Evolutionary conservation across 1,284 basidiomycete species (phyloP).

Genomic region (Paramarasmius palmivorus): DNA sequence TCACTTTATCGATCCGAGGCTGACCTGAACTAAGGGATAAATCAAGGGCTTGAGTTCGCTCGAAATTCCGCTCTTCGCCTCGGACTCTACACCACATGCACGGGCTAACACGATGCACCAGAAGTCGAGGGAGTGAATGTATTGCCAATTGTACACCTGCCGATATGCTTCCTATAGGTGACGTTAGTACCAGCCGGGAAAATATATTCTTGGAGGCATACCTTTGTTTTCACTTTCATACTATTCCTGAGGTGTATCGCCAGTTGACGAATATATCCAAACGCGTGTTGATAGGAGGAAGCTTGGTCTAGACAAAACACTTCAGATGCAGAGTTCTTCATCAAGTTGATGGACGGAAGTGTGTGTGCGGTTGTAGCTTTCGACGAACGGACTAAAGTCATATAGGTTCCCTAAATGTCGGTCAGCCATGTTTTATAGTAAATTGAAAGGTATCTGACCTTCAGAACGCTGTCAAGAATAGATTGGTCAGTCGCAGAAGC

Average conservation of each 20-base stretch:
- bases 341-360: conserved; percentile 91
- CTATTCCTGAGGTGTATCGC: conserved; percentile 92
- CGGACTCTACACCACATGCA: conserved; percentile 67
- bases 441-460: conserved; percentile 49
- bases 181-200: neutral
- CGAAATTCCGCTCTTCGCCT: conserved; percentile 54
- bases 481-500: conserved; percentile 81
- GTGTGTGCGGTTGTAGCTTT: conserved; percentile 87
- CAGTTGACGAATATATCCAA: conserved; percentile 95
- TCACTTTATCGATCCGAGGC: conserved; percentile 89
- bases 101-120: conserved; percentile 91
- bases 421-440: conserved; percentile 9
- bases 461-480: conserved; percentile 84
- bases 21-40: conserved; percentile 95
- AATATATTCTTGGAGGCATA: conserved; percentile 27
- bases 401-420: conserved; percentile 72
- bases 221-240: conserved; percentile 88
- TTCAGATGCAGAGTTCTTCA: conserved; percentile 98
- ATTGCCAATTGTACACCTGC: conserved; percentile 99
- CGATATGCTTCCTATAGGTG: conserved; percentile 77
- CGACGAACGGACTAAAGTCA: conserved; percentile 79
- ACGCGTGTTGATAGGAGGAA: conserved; percentile 90
- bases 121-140: conserved; percentile 94
- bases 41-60: conserved; percentile 87
- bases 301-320: conserved; percentile 82